Conservation (phyloP, 1,284 basidiomycete species). For the Apiotrichum siamense region DNA sequence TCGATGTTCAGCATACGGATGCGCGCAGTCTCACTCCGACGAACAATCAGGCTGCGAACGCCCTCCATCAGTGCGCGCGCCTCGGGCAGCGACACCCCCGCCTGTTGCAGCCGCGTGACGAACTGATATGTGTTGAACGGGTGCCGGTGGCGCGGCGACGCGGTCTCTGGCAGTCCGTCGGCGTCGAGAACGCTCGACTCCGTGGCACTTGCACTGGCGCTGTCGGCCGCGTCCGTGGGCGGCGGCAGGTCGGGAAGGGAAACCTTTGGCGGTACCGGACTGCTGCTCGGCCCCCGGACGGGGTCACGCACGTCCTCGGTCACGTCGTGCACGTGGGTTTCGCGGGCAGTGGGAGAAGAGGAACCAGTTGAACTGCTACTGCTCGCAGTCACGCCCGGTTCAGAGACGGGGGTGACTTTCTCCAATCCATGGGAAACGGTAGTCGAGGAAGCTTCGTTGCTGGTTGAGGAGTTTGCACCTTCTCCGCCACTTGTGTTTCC, state of each 20-base stretch:
- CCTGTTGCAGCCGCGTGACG: constrained; percentile 39
- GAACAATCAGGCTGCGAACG: constrained; percentile 70
- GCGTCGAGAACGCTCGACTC: no score
- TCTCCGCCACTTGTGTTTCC: background rate
- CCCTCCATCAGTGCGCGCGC: constrained; percentile 79
- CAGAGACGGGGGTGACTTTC: no score
- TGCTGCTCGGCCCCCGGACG: constrained; percentile 6
- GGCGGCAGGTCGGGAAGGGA: no score
- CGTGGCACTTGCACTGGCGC: no score
- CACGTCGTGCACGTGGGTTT: background rate
- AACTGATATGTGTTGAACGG: constrained; percentile 48
- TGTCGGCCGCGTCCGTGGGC: no score
- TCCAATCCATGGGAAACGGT: no score
- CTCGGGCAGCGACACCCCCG: constrained; percentile 42
- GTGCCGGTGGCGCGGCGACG: constrained; percentile 18
- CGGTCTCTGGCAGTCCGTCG: no score
- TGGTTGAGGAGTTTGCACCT: background rate
- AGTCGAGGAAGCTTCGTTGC: no score
- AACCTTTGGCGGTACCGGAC: background rate
- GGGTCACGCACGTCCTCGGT: constrained; percentile 2
- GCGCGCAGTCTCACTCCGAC: constrained; percentile 66
- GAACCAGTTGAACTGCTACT: no score
- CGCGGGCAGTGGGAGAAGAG: no score
- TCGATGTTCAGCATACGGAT: constrained; percentile 70
- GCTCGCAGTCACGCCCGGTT: no score